Base-by-base conservation (phyloP, 495 filamentous ascomycete species). In the Lasiosphaeris hirsuta region DNA sequence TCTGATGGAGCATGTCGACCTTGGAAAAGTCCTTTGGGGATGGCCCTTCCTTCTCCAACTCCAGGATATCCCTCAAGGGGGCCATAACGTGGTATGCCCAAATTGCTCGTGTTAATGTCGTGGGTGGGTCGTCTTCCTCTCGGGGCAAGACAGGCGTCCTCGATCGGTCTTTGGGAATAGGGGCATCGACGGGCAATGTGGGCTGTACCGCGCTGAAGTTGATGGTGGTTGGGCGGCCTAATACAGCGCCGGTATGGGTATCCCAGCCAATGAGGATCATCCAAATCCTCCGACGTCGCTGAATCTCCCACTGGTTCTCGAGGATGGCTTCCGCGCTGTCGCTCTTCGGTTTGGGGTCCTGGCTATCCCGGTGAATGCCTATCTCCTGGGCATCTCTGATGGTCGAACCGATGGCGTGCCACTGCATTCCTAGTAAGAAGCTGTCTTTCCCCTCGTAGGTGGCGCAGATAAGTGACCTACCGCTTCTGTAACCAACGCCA, bases 311-410 rank as follows among this genome's bases (percentile, higher is more conserved):
- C 56, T 81, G 72, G 59, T 76, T 80, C 45, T 77, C 73, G 9
- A 81, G 61, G 7, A 70, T 66, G 1, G 71, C 70, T 50, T 78
- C 76, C n/a, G 68, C 67, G 55, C 71, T 69, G 30, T 75, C 67
- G 54, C 61, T 50, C 13, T 51, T 62, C 41, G 73, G 68, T 49
- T 72, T 68, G 14, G 73, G 71, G 53, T 77, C 70, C 17, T 73
- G 63, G 40, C 69, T 63, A 51, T 82, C 75, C 23, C 76, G 75
- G 59, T 86, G 83, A 39, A 87, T 61, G 19, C 82, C 84, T 50
- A 87, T 81, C 58, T 85, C 83, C 64, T 85, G 83, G 7, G 79
- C 84, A 66, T 87, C 84, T 40, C 82, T 69, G 48, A 86, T 86
- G 9, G 75, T 72, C 30, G 74, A 69, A 13, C 80, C 81, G 15